Base-by-base conservation (phyloP, 176 grass and related monocot genomes). In the Aegilops sharonensis region DNA sequence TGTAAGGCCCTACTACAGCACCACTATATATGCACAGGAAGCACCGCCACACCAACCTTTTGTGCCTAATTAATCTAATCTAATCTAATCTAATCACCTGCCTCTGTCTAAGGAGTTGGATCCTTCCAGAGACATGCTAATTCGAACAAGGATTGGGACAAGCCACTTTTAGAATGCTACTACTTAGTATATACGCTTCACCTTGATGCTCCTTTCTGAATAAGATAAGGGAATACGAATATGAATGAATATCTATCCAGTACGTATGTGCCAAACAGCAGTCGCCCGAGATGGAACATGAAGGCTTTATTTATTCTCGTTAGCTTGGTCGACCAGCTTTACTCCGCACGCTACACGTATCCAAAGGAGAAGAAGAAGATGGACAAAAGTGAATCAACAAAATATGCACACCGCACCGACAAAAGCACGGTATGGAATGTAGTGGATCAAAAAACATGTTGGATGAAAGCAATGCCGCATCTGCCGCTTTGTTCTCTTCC, bases 391-490 rank as follows among this genome's bases (percentile, higher is more conserved):
- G 27, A 31, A 13, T 4, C 42, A 25, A 76, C 20, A 15, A 27
- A 32, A 76, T 32, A 54, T 76, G 4, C 73, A 54, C 45, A 20
- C 18, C 11, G 23, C 60, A 42, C 72, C 73, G 50, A 47, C 54
- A 57, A 29, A 24, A 4, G 11, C 0, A 9, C 0, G 56, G 56
- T 1, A 59, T 59, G 56, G 9, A 21, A 5, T 32, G 73, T 32
- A 31, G 73, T 54, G 47, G 73, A 77, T 0, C 47, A 77, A 32
- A 20, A 30, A 54, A 20, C 9, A 59, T 59, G 27, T 18, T 48
- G 73, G 47, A 77, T 77, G 73, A 77, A 21, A 77, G 5, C 45
- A 56, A 32, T 56, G 47, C 52, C 52, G 45, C 73, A 76, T 76
- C 73, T 52, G 25, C 73, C 30, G 45, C 73, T 34, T 77, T 77